Conservation (phyloP, 1,284 basidiomycete species). For the Mycena sp. region DNA sequence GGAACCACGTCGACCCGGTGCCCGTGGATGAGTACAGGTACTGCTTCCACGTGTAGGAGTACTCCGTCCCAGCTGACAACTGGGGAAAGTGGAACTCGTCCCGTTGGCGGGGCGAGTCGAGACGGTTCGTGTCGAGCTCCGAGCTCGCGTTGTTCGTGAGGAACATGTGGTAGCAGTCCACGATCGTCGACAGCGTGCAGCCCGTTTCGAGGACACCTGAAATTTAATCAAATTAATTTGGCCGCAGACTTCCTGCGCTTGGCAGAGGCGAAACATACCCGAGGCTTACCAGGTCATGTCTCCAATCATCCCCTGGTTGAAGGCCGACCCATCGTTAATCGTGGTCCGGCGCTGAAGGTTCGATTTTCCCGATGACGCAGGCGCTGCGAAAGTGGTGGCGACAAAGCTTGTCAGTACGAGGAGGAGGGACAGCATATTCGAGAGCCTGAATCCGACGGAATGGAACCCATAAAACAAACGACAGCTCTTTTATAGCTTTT, state of each 20-base stretch:
- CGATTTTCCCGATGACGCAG: neutral
- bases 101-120: conserved; percentile 35
- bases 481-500: too few relatives aligned
- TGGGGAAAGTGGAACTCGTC: conserved; percentile 33
- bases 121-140: conserved; percentile 32
- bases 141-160: conserved; percentile 26
- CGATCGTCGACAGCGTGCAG: conserved; percentile 30
- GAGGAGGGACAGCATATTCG: neutral
- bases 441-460: too few relatives aligned
- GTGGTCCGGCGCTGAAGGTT: neutral
- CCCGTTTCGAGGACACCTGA: conserved; percentile 30
- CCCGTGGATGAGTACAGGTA: conserved; percentile 28
- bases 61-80: conserved; percentile 19
- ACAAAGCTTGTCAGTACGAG: neutral
- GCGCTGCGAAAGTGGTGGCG: neutral
- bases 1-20: conserved; percentile 34
- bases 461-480: too few relatives aligned
- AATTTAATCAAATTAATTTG: neutral
- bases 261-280: conserved; percentile 4
- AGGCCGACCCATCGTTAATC: conserved; percentile 5
- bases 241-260: neutral
- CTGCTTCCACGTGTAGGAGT: conserved; percentile 34
- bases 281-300: conserved; percentile 24
- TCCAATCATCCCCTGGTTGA: conserved; percentile 10
- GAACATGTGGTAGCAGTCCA: conserved; percentile 32